Evolutionary conservation across 805 yeast species (phyloP).

Genomic region (Saccharomyces paradoxus): DNA sequence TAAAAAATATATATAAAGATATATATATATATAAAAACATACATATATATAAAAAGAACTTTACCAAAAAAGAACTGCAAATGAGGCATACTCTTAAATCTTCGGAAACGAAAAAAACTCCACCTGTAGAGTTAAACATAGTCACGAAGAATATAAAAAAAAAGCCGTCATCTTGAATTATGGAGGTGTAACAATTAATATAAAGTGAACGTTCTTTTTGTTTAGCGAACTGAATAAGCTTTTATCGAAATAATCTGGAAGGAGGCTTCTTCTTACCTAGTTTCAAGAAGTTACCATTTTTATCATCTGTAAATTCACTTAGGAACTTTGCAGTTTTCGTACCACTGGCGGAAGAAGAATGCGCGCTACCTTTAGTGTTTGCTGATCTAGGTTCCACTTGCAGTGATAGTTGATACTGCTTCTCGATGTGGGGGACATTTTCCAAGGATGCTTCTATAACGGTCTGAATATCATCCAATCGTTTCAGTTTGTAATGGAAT

Average conservation of each 20-base stretch:
- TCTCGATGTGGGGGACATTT: conserved; percentile 59
- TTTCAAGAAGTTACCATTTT: background rate
- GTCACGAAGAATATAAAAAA: background rate
- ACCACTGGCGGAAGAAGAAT: background rate
- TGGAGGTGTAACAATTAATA: background rate
- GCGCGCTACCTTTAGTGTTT: background rate
- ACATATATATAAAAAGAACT: background rate
- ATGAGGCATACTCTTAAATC: background rate
- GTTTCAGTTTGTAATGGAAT: conserved; percentile 54
- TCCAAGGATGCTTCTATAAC: conserved; percentile 23
- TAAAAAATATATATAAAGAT: background rate
- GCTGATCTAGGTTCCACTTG: conserved; percentile 51
- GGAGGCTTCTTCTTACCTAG: conserved; percentile 2
- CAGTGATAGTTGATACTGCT: conserved; percentile 66
- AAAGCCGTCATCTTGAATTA: background rate
- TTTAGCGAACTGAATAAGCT: background rate
- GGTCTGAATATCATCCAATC: conserved; percentile 56
- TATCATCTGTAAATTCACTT: background rate
- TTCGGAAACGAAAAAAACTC: background rate
- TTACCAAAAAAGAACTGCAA: background rate
- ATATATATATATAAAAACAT: background rate
- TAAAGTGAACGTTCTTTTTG: background rate
- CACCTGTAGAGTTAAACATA: background rate
- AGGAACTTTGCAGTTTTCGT: background rate
- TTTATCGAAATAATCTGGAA: background rate